Percentiles rank a stretch among this genome's conserved stretches.
These are phyloP conservation scores for Capsicum baccatum DNA, from an alignment of 257 asterid species.

Conservation along the genomic window DNA sequence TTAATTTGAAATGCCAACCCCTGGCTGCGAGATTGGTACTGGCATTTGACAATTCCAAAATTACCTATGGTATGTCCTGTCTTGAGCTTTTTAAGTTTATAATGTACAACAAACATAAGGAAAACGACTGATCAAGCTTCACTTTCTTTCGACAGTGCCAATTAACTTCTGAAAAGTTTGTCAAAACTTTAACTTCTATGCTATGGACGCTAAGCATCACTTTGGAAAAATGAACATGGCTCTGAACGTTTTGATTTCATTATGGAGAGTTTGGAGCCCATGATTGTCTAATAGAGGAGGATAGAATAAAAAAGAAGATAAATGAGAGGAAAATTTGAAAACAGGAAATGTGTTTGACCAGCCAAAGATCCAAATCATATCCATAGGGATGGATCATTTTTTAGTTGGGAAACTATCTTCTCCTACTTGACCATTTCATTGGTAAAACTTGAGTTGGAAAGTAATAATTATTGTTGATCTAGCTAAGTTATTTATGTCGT, in stretches of 20 bases:
- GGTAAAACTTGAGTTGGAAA: constrained; percentile 4
- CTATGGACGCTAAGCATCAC: neutral
- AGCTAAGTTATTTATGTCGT: neutral
- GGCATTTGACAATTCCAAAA: constrained; percentile 17
- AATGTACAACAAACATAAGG: neutral
- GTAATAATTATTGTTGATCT: neutral
- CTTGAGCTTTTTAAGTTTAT: constrained; percentile 15
- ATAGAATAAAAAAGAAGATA: neutral
- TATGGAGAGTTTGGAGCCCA: neutral
- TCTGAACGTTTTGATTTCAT: neutral
- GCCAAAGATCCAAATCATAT: neutral
- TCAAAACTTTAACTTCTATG: neutral
- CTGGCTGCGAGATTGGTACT: neutral
- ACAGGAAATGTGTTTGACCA: neutral
- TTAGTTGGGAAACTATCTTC: neutral
- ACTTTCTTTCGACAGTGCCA: neutral
- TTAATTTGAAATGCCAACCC: constrained; percentile 2
- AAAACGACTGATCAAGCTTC: neutral
- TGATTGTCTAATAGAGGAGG: neutral
- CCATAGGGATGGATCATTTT: neutral
- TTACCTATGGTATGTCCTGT: neutral
- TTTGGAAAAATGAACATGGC: neutral
- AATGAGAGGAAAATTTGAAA: neutral
- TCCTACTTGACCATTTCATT: neutral
- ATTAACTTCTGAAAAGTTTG: constrained; percentile 20